These are phyloP conservation scores for Aspergillus ochraceoroseus DNA, from an alignment of 2,329 filamentous ascomycete species.

Conservation along the genomic window DNA sequence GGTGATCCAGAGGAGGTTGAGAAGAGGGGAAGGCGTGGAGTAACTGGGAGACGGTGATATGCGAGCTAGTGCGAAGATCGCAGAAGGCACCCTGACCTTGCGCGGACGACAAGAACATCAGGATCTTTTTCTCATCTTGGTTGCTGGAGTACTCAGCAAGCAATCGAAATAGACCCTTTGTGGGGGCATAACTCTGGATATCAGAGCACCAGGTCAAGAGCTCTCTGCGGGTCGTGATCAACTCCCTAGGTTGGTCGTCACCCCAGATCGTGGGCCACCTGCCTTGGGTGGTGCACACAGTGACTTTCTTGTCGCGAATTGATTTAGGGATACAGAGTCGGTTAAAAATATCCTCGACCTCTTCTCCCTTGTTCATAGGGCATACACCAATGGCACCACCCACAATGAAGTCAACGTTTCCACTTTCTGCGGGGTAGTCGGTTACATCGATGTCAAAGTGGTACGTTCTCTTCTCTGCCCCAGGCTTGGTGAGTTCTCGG, in stretches of 20 bases:
- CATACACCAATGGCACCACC: slow-evolving; percentile 92
- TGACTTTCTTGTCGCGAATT: slow-evolving; percentile 75
- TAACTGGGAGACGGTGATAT: slow-evolving; percentile 79
- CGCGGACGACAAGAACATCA: slow-evolving; percentile 77
- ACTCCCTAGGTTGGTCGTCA: slow-evolving; percentile 73
- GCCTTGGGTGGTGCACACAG: slow-evolving; percentile 71
- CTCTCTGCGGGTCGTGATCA: slow-evolving; percentile 86
- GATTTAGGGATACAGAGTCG: slow-evolving; percentile 73
- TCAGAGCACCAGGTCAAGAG: slow-evolving; percentile 95
- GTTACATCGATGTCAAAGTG: slow-evolving; percentile 97
- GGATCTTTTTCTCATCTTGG: slow-evolving; percentile 79
- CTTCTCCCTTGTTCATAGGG: slow-evolving; percentile 71
- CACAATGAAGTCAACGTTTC: slow-evolving; percentile 86
- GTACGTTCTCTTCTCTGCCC: slow-evolving; percentile 93
- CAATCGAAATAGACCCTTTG: slow-evolving; percentile 77
- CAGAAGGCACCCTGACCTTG: slow-evolving; percentile 92
- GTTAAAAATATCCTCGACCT: slow-evolving; percentile 81
- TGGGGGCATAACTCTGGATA: slow-evolving; percentile 86
- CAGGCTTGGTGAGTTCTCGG: slow-evolving; percentile 77
- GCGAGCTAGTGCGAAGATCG: slow-evolving; percentile 83
- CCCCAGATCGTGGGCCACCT: slow-evolving; percentile 99
- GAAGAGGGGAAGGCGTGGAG: slow-evolving; percentile 88
- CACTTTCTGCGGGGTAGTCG: slow-evolving; percentile 78
- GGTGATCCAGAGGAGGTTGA: slow-evolving; percentile 75
- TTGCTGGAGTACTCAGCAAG: slow-evolving; percentile 79